A percentile compares a stretch with the other conserved stretches of the same genome.
Conservation (phyloP, 768 basidiomycete genomes). For the Chalciporus chontae region DNA sequence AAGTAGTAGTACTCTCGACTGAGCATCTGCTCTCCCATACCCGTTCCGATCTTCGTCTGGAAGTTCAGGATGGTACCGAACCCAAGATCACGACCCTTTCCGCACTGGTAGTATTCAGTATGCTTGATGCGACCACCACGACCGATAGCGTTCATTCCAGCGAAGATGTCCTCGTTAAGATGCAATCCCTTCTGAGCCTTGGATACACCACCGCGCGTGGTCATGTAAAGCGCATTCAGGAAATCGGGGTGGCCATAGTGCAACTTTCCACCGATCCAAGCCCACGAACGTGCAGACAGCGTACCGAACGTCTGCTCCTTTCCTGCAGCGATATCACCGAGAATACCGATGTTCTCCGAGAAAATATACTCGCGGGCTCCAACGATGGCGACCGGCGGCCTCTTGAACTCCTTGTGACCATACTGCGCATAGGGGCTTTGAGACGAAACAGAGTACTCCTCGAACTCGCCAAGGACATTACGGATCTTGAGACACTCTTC, state of each 20-base stretch:
- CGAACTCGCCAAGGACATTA: constrained; percentile 96
- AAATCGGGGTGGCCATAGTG: constrained; percentile 99
- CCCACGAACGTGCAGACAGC: constrained; percentile 89
- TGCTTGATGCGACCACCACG: constrained; percentile 98
- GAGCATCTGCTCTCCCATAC: constrained; percentile 99
- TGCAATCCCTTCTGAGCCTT: constrained; percentile 99
- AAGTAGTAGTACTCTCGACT: constrained; percentile 99
- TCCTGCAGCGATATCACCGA: constrained; percentile 96
- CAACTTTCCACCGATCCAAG: constrained; percentile 97
- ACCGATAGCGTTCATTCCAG: constrained; percentile 97
- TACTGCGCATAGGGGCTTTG: constrained; percentile 93
- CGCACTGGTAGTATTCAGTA: constrained; percentile 98
- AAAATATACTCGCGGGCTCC: constrained; percentile 99
- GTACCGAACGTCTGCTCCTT: constrained; percentile 99
- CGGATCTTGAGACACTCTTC: constrained; percentile 99
- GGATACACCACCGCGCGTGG: constrained; percentile 94
- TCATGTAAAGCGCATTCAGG: constrained; percentile 97
- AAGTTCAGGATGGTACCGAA: constrained; percentile 99
- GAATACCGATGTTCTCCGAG: constrained; percentile 98
- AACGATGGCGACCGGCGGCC: constrained; percentile 91
- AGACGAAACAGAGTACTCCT: constrained; percentile 80
- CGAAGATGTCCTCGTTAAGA: constrained; percentile 99
- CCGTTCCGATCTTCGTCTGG: constrained; percentile 99
- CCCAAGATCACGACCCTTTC: constrained; percentile 97
- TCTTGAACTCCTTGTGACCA: constrained; percentile 84